Base-by-base conservation (phyloP, 176 grass and related monocot species). In the Hsuehochloa calcarea region DNA sequence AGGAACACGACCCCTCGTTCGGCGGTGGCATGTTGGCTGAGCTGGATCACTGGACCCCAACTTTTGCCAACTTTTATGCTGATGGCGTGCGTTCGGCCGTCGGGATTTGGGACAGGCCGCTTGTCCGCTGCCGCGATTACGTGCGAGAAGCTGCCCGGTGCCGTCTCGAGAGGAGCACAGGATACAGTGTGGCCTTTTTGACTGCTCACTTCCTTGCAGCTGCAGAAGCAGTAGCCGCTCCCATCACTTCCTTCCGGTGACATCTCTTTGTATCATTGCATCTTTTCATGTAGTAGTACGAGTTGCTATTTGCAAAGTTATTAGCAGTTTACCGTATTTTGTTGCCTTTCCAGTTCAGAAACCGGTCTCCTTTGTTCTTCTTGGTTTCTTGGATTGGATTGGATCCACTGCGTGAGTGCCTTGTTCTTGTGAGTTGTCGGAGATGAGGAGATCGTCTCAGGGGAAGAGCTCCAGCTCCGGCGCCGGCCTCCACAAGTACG, bases 371-470 rank as follows among this genome's bases (percentile, higher is more conserved):
- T 54, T 37, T 17, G 12, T 75, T 55, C 29, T 22, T 38, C 29
- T 54, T 13, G 41, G 9, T 25, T 26, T 26, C 13, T 74, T 74
- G 26, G 41, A 26, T 10, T 74, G 26, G 41, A 26, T 10, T 44
- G 40, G 19, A 65, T 47, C 23, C 14, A 55, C 27, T 14, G 58
- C 60, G 26, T 49, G 10, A 15, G 5, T 5, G 8, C 0, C 6
- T 25, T 35, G 74, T 17, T 26, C 37, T 1, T 16, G 39, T 15
- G 10, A 34, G 54, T 25, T 29, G 8, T 5, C 6, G 10, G 65
- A 26, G 68, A 87, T 87, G 85, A 80, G 85, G 68, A 87, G 67
- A 2, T 86, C 75, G 43, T 64, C 84, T 0, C 75, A 38, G 29
- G 75, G 67, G 13, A 70, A 22, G 76, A 80, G 41, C n/a, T 20